Evolutionary conservation across 75 land plant genomes (phyloP), one percentile per base, ranked within the genome.

Genomic region (Isoetes taiwanensis): DNA sequence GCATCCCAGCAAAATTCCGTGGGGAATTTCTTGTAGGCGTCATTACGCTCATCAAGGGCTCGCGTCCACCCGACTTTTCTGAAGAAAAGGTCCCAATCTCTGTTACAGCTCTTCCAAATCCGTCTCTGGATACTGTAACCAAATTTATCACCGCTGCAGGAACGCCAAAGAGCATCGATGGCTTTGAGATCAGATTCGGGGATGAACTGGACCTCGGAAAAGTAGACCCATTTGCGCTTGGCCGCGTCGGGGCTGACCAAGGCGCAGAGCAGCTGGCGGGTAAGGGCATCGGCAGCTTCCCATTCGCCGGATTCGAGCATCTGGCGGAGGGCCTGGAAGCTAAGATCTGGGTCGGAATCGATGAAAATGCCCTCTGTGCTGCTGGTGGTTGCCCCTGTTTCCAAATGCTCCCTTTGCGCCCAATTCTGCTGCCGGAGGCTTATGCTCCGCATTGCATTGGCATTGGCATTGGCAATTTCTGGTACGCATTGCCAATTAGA

Each of bases 171-270:
- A 20, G 52, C 55, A 56, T 91, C 95, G 4, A 91, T 78, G 58
- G 80, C 56, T 12, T 33, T 43, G 30, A 91, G 77, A 57, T 83
- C 79, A 2, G 65, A 28, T 4, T 29, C 62, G 0, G 85, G 20
- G 21, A 91, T 81, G 82, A 87, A 91, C 70, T 87, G 69, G 1
- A 80, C 85, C 61, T 91, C 97, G 6, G 97, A 87, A 79, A 91
- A 91, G 78, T 78, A 91, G 34, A 91, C 94, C 63, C 91, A 91
- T n/a, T 90, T 90, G 10, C 97, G 63, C 59, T 76, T 81, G 30
- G 58, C 58, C 1, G 97, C 95, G 11, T 65, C 72, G 14, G 83
- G 89, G 30, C 97, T 89, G 24, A 94, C 78, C 17, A 91, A 72
- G 1, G 48, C 83, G n/a, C 85, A 74, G 53, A 91, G 67, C n/a